phyloP scores from a whole-genome alignment of 2,329 filamentous ascomycete genomes.

The Neoarthrinium moseri region DNA sequence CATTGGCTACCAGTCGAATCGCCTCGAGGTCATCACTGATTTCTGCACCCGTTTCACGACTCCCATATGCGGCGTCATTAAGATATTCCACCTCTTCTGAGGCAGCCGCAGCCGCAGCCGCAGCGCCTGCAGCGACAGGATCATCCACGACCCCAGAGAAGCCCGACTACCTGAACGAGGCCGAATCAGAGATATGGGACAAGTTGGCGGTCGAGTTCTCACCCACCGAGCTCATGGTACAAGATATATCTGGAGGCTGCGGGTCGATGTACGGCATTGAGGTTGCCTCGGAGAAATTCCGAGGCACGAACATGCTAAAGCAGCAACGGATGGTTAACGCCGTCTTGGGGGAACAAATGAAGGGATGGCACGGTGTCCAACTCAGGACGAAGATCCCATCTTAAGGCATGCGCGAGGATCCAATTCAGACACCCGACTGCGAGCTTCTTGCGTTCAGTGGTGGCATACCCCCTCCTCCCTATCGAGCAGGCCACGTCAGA shows the following conservation, averaged over 20 bases:
- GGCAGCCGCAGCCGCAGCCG: not conserved
- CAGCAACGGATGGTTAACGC: slow-evolving; percentile 81
- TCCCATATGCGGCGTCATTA: not conserved
- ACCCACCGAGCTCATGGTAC: slow-evolving; percentile 59
- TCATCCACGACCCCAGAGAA: slow-evolving; percentile 29
- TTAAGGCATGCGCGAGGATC: too few species aligned
- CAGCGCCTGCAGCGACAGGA: slow-evolving; percentile 16
- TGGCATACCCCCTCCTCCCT: too few species aligned
- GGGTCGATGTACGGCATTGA: slow-evolving; percentile 87
- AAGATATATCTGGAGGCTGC: slow-evolving; percentile 81
- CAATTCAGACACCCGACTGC: too few species aligned
- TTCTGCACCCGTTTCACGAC: not conserved
- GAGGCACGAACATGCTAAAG: slow-evolving; percentile 70
- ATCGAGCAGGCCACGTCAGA: too few species aligned
- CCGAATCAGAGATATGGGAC: slow-evolving; percentile 60
- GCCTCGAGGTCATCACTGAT: not conserved
- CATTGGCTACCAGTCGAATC: not conserved
- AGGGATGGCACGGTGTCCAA: slow-evolving; percentile 81
- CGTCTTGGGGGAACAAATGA: slow-evolving; percentile 71
- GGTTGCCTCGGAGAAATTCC: slow-evolving; percentile 69
- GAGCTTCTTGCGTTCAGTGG: too few species aligned
- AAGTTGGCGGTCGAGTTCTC: slow-evolving; percentile 47
- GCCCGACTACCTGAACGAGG: slow-evolving; percentile 50
- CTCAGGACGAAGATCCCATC: slow-evolving; percentile 63
- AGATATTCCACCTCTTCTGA: slow-evolving; percentile 1